Evolutionary conservation across 1,284 basidiomycete genomes (phyloP).

Genomic region (Cutaneotrichosporon spelunceum): DNA sequence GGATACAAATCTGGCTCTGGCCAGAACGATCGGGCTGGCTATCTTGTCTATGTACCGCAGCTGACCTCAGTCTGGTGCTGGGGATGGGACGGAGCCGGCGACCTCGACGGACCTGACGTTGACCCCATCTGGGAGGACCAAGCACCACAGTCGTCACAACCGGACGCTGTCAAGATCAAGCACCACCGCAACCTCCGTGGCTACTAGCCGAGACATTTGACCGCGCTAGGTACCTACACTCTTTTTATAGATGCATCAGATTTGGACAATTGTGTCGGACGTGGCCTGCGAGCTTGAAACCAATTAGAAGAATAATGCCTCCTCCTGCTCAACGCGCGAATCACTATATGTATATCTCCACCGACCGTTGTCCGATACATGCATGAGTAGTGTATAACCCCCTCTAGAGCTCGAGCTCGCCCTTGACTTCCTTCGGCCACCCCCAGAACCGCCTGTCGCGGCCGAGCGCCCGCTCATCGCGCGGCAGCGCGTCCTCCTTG

Average conservation of each 20-base stretch:
- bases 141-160: constrained; percentile 63
- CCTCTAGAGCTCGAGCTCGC: neutral
- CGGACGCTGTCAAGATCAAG: constrained; percentile 65
- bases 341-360: no score
- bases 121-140: constrained; percentile 91
- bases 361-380: constrained; percentile 8
- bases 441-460: constrained; percentile 51
- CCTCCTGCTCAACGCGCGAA: no score
- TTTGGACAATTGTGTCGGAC: neutral
- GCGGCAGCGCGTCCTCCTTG: constrained; percentile 74
- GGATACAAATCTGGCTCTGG: no score
- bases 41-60: no score
- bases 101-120: constrained; percentile 85
- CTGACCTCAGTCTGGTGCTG: constrained; percentile 80
- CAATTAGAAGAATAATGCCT: no score
- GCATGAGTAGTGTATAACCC: neutral
- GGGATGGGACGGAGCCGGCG: constrained; percentile 97
- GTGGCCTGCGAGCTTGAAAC: neutral
- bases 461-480: constrained; percentile 67
- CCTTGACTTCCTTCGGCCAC: constrained; percentile 33
- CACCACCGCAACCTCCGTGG: constrained; percentile 61
- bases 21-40: no score
- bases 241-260: constrained; percentile 20
- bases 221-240: neutral
- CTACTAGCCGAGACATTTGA: neutral